Evolutionary conservation across 176 grass and related monocot genomes (phyloP).

Genomic region (Rhynchospora tenuis): DNA sequence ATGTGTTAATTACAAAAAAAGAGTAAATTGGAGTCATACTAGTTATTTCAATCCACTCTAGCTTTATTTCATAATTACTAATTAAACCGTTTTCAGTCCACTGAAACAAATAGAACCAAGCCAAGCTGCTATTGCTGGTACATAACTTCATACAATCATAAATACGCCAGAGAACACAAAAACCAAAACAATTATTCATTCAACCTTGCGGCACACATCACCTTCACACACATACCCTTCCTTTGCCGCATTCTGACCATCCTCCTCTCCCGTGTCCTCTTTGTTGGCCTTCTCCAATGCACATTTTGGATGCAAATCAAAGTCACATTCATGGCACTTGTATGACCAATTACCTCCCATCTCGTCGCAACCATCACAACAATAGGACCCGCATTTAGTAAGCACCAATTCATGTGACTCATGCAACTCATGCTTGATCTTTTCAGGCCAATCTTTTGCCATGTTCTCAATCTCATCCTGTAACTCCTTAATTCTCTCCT

Average conservation of each 20-base stretch:
- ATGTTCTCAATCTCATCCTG: slow-evolving; percentile 42
- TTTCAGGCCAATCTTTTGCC: slow-evolving; percentile 63
- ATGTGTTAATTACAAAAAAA: no score
- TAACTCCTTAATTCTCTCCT: slow-evolving; percentile 51
- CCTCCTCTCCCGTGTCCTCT: not conserved
- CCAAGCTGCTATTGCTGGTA: not conserved
- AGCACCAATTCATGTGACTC: slow-evolving; percentile 60
- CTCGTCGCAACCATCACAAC: slow-evolving; percentile 37
- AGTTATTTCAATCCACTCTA: not conserved
- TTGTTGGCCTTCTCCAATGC: slow-evolving; percentile 28
- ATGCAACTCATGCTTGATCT: slow-evolving; percentile 66
- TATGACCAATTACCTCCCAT: slow-evolving; percentile 43
- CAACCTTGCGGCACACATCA: slow-evolving; percentile 47
- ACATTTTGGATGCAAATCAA: slow-evolving; percentile 56
- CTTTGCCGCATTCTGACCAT: slow-evolving; percentile 1
- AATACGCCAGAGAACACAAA: not conserved
- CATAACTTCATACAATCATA: slow-evolving; percentile 11
- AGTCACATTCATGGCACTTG: slow-evolving; percentile 44
- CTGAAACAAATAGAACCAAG: not conserved
- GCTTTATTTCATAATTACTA: not conserved
- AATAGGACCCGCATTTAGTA: not conserved
- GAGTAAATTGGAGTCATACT: no score
- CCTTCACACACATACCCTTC: slow-evolving; percentile 48
- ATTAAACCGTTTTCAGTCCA: not conserved
- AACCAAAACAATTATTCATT: slow-evolving; percentile 15